Evolutionary conservation across 495 filamentous ascomycete genomes (phyloP), one percentile per base, ranked within the genome.

Genomic region (Penicillium pancosmium): DNA sequence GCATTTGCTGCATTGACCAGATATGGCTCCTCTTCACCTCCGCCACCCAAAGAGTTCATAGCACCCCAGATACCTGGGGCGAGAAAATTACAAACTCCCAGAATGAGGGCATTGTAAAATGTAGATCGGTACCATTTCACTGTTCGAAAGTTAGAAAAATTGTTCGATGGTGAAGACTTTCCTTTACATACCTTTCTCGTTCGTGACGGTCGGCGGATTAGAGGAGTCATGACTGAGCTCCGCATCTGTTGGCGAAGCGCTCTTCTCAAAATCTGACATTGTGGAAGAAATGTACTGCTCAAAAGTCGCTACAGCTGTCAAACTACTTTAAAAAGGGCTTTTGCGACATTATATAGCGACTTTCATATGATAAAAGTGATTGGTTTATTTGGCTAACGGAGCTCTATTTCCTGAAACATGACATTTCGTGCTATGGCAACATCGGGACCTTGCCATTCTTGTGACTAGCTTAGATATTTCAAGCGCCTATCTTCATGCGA

Each of bases 1-100:
- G 85, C 82, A 66, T 89, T 89, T n/a, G 84, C 86, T n/a, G 80
- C 79, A 63, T 89, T 88, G 55, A 89, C 82, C 12, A 89, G 78
- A 55, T 85, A 81, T 7, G 87, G 87, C n/a, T 70, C 76, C 55
- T 83, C 78, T 33, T 80, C 76, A 5, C 86, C 86, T 40, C 87
- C 87, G 16, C 86, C 87, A 35, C 87, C 86, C 15, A 89, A 78
- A 0, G 81, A 84, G 69, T 88, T 89, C 84, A 88, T 88, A 12
- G 86, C 87, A 25, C 78, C 79, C 86, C 86, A 89, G 60, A 89
- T 82, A 0, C 87, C 87, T 0, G 87, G 87, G 0, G 84, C 85
- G 0, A 82, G 73, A 59, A 90, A 82, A 62, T 84, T 85, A 73
- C 82, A 86, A 16, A 87, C 57, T 1, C 86, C 87, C 9, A 88